These are phyloP conservation scores for Phoenix roebelenii DNA, from an alignment of 176 grass and related monocot species.

Conservation along the genomic window DNA sequence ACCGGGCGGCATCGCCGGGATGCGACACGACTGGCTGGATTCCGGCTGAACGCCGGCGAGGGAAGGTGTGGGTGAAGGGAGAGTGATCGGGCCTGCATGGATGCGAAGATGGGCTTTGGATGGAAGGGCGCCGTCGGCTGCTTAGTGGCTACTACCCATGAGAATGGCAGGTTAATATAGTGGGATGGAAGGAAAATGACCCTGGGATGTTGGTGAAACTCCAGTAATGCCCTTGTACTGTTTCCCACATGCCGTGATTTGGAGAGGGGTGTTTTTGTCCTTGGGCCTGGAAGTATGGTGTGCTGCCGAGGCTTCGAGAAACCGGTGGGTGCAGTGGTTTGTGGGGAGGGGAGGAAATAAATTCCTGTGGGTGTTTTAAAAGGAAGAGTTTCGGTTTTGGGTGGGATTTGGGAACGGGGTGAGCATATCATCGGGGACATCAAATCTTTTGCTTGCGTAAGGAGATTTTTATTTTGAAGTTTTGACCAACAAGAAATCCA, in stretches of 20 bases:
- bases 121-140: no score
- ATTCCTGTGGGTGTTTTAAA: no score
- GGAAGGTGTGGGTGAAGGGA: background rate
- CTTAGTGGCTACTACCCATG: no score
- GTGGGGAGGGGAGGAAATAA: background rate
- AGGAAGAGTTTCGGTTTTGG: no score
- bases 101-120: background rate
- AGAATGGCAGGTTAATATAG: background rate
- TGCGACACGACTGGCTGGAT: slow-evolving; percentile 19
- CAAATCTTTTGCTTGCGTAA: no score
- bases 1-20: slow-evolving; percentile 1
- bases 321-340: slow-evolving; percentile 52
- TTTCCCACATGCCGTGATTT: background rate
- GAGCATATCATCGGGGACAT: no score
- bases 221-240: no score
- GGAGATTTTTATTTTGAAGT: no score
- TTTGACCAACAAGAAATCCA: no score
- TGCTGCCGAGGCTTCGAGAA: slow-evolving; percentile 3
- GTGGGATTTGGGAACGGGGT: no score
- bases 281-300: background rate
- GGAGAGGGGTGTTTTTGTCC: background rate
- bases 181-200: background rate
- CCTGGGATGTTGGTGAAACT: background rate
- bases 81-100: slow-evolving; percentile 31
- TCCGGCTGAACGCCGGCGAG: background rate